Evolutionary conservation across 805 yeast species (phyloP).

Genomic region (Suhomyces kilbournensis): DNA sequence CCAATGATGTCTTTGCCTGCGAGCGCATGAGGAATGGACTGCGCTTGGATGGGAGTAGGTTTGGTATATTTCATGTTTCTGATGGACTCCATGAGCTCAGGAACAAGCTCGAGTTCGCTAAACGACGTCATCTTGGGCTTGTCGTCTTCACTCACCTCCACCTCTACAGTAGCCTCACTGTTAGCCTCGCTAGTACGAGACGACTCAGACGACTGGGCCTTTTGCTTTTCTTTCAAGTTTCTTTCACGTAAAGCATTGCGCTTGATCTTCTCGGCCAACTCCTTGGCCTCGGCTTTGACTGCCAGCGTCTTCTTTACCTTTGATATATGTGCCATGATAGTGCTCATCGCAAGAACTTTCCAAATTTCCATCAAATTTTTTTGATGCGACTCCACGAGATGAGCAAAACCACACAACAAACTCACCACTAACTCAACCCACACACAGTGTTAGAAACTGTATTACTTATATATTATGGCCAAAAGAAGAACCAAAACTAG

Average conservation of each 20-base stretch:
- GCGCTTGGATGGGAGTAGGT: constrained; percentile 93
- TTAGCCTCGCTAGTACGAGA: background rate
- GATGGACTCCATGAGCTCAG: constrained; percentile 78
- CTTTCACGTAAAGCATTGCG: constrained; percentile 12
- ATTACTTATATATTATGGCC: constrained; percentile 22
- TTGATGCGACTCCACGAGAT: background rate
- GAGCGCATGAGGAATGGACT: constrained; percentile 86
- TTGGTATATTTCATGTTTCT: constrained; percentile 66
- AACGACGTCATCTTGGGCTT: constrained; percentile 13
- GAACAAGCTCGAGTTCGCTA: constrained; percentile 60
- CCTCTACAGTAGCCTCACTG: constrained; percentile 2
- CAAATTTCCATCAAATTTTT: background rate
- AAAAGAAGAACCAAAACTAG: constrained; percentile 64
- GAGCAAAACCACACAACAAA: background rate
- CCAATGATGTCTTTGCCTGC: constrained; percentile 93
- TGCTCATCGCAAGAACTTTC: background rate
- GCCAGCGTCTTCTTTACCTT: constrained; percentile 7
- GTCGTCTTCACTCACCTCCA: constrained; percentile 1
- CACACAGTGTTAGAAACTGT: background rate
- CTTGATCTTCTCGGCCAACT: constrained; percentile 56
- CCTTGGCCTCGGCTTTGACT: constrained; percentile 32
- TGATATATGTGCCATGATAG: constrained; percentile 1
- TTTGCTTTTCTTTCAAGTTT: constrained; percentile 7
- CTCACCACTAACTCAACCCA: background rate
- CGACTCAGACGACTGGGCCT: constrained; percentile 1